These are phyloP conservation scores for Chytriomyces hyalinus DNA, from an alignment of 192 early-diverging fungal species.

Conservation along the genomic window DNA sequence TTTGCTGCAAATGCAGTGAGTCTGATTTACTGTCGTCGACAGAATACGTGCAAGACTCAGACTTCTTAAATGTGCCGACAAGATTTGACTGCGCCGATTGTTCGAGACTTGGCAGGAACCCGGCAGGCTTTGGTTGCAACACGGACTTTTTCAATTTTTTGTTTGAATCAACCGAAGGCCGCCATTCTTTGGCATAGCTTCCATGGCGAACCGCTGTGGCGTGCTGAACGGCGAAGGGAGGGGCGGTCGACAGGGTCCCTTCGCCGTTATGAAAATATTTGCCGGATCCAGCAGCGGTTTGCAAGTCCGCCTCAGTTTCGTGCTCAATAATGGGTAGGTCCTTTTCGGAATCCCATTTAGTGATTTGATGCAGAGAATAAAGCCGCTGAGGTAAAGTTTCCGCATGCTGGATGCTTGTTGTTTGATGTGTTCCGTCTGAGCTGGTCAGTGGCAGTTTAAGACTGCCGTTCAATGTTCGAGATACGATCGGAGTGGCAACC, in stretches of 20 bases:
- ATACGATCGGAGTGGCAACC: neutral
- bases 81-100: neutral
- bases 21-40: neutral
- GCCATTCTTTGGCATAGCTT: neutral
- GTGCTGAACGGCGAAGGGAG: conserved; percentile 14
- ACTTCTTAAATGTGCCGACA: neutral
- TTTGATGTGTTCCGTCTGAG: no score
- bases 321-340: conserved; percentile 6
- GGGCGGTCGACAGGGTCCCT: conserved; percentile 5
- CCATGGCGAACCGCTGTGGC: neutral
- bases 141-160: neutral
- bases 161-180: neutral
- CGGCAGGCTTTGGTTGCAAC: neutral
- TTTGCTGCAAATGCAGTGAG: no score
- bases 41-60: no score
- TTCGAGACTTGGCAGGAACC: neutral
- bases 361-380: neutral
- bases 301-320: neutral
- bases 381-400: no score
- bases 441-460: no score
- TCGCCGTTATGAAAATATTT: conserved; percentile 12
- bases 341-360: conserved; percentile 16
- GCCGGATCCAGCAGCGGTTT: neutral
- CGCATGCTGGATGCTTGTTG: no score
- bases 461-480: no score